Evolutionary conservation across 768 basidiomycete species (phyloP), one percentile per base, ranked within the genome.

Genomic region (Suillus weaverae): DNA sequence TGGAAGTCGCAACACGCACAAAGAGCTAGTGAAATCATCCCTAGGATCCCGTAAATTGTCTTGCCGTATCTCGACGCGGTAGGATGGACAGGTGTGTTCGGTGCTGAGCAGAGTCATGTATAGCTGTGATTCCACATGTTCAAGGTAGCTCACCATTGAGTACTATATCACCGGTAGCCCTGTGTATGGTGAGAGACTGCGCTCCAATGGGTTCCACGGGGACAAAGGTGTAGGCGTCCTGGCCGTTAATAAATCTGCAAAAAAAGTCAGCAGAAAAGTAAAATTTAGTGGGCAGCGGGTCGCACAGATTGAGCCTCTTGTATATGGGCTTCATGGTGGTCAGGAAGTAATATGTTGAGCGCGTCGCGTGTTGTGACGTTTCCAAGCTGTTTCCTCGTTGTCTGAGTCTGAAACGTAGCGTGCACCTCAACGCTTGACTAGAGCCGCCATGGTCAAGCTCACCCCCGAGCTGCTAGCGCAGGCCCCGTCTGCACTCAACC

Each of bases 381-480:
- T 66, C 69, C 63, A 74, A 67, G 68, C 72, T 61, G 69, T 65
- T 60, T 65, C 72, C 64, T 76, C 68, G 70, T 74, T 62, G 70
- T 66, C 75, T 76, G 75, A 76, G 75, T 76, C 75, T 77, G 75
- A 76, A 78, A 76, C 76, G 51, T 50, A 48, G 35, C 22, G 61
- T 48, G 32, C 55, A 61, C 53, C 56, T 46, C 55, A 51, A 38
- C 64, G 60, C 50, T 64, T 63, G 67, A 68, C 59, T 61, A 62
- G 60, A 63, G 62, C 35, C 67, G 71, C 77, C 73, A 83, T 81
- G 71, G 91, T 94, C 87, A 96, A 95, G 85, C 91, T 96, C 82
- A 95, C 95, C 57, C 93, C 94, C 68, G 94, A 96, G 85, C 87
- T 96, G 70, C 84, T 96, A 70, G 89, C 87, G n/a, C 87, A 91